Base-by-base conservation (phyloP, 1,284 basidiomycete genomes). In the Neolentinus lepideus region DNA sequence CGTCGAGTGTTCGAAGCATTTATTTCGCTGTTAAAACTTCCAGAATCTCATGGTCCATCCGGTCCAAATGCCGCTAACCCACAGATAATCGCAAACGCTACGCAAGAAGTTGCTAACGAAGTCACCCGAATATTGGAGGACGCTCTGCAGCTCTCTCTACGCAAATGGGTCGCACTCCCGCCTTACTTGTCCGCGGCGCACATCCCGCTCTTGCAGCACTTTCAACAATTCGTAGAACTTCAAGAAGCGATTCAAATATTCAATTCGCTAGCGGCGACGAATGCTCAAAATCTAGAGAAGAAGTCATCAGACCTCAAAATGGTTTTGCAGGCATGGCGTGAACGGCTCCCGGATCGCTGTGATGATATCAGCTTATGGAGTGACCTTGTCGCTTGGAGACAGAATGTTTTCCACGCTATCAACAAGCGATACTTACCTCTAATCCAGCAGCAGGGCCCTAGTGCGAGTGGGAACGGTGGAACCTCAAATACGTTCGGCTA, bases 291-390 rank as follows among this genome's bases (percentile, higher is more conserved):
- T 65, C 75, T 99, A 58, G 97, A 99, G 71, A 90, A 93, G 71
- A 92, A 96, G 59, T 98, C 94, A 0, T 84, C 86, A 1, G 97
- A 99, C 68, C 79, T 99, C 62, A 99, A 99, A 74, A 87, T 92
- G 77, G 92, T 97, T 55, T 83, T 98, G 56, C 90, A 93, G 65
- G 93, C 95, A 0, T 99, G 97, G 97, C 84, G 97, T 57, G 97
- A 99, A 68, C 86, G 97, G 33, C 77, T 99, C 24, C 97, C 97
- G 1, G 98, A 98, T 69, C 78, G 90, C 58, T 94, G 94, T 73
- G 97, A 99, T 68, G 97, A 99, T 69, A 98, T 99, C 73, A 95
- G 92, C 63, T 90, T 98, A 55, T 99, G 97, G 97, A 95, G 92
- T 62, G 97, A 99, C 69, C 78, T 99, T 11, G 93, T 99, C 8